A percentile compares a stretch with the other conserved stretches of the same genome.
Conservation (phyloP, 2,329 filamentous ascomycete genomes). For the Incumbomyces delicatus region DNA sequence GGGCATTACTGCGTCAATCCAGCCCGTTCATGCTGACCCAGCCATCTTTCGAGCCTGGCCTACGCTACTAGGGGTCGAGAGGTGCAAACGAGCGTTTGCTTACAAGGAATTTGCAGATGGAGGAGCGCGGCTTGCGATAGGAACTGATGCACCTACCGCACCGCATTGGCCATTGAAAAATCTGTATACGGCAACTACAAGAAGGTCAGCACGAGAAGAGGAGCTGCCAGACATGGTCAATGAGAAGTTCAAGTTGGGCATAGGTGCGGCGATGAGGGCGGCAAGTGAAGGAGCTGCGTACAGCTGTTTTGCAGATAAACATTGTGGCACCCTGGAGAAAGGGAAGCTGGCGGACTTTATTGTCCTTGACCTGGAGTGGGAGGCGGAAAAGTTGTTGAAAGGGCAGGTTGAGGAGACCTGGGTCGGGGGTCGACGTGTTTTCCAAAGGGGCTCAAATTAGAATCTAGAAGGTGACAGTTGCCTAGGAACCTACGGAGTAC, state of each 20-base stretch:
- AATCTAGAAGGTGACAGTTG: not conserved
- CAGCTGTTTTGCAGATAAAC: slow-evolving; percentile 34
- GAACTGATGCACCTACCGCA: slow-evolving; percentile 41
- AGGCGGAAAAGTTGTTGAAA: slow-evolving; percentile 30
- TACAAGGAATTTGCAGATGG: slow-evolving; percentile 41
- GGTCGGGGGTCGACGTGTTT: slow-evolving; percentile 27
- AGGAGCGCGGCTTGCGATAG: slow-evolving; percentile 37
- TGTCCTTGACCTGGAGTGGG: slow-evolving; percentile 29
- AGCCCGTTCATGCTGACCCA: slow-evolving; percentile 34
- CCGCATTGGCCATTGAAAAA: slow-evolving; percentile 37
- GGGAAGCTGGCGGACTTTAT: slow-evolving; percentile 35
- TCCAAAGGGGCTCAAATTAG: not conserved
- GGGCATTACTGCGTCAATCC: slow-evolving; percentile 36
- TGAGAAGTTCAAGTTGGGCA: slow-evolving; percentile 32
- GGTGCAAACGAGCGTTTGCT: slow-evolving; percentile 40
- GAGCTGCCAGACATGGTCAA: slow-evolving; percentile 33
- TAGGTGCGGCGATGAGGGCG: slow-evolving; percentile 35
- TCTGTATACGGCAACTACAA: slow-evolving; percentile 41
- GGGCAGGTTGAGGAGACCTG: slow-evolving; percentile 35
- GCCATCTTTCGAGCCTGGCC: slow-evolving; percentile 41
- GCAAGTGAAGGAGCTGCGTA: slow-evolving; percentile 38
- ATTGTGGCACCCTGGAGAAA: slow-evolving; percentile 31
- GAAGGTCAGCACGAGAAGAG: slow-evolving; percentile 35
- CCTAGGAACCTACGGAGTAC: too few species aligned
- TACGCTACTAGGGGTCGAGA: slow-evolving; percentile 33